Base-by-base conservation (phyloP, 441 rosid species). In the Bruguiera hainesii region DNA sequence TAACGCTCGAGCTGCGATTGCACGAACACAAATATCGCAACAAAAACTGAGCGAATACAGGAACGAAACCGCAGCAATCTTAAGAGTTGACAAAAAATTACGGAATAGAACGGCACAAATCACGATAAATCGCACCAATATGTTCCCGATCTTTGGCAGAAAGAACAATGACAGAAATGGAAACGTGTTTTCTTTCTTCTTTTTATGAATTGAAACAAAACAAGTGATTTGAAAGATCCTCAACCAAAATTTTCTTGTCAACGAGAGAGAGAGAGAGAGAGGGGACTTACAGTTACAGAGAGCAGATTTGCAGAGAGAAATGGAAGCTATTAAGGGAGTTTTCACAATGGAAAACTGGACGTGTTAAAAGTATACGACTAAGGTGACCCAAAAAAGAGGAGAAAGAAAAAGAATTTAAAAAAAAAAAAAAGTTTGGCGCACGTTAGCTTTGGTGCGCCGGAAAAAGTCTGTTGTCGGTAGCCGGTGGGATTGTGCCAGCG, bases 401-500 rank as follows among this genome's bases (percentile, higher is more conserved):
- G 1, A 30, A 35, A 25, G 23, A 23, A 59, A 59, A 23, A 23
- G 23, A 23, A 23, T 23, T 23, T 21, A 21, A 23, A 23, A 23
- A 59, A 49, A 25, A 56, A 60, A 25, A 60, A 56, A 46, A 31
- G 19, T 9, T 25, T 15, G 48, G 81, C 62, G 76, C 78, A 80
- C 16, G 73, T 74, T 80, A 75, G 80, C 65, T 16, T n/a, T 37
- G 37, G 42, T 65, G 78, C 76, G 83, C 83, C 61, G 80, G 55
- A 55, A 53, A 31, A 55, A 21, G 58, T 64, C 67, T 10, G 63
- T 66, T 83, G 96, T 87, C 90, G 92, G 94, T 83, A 73, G 75
- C 90, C 87, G 75, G 58, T 76, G 65, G 60, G 76, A 71, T 37
- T 37, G 23, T 33, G 88, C 82, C 96, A 20, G 84, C 89, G 86